These are phyloP conservation scores for Apiotrichum domesticum DNA, from an alignment of 1,284 basidiomycete species.

Conservation along the genomic window DNA sequence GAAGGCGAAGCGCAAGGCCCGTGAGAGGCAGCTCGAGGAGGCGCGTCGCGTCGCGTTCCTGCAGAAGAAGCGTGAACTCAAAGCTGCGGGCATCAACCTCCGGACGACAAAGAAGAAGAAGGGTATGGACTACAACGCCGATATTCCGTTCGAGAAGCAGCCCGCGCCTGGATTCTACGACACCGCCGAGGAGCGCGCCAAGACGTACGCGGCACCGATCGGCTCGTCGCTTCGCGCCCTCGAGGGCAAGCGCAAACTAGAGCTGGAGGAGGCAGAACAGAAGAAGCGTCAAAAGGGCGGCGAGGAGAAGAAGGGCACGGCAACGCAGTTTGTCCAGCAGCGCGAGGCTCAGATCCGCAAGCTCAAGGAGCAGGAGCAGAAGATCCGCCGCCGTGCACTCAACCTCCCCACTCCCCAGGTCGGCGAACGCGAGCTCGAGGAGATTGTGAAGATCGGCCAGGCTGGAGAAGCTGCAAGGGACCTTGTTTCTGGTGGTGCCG, in stretches of 20 bases:
- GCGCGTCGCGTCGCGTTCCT: slow-evolving; percentile 87
- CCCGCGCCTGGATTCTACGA: slow-evolving; percentile 95
- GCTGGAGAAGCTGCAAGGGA: slow-evolving; percentile 82
- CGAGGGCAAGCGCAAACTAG: slow-evolving; percentile 78
- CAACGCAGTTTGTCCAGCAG: slow-evolving; percentile 86
- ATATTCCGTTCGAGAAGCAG: slow-evolving; percentile 98
- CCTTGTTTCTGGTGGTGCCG: slow-evolving; percentile 63
- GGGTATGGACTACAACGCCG: slow-evolving; percentile 98
- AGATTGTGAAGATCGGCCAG: slow-evolving; percentile 97
- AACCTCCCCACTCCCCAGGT: slow-evolving; percentile 87
- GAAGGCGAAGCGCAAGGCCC: slow-evolving; percentile 97
- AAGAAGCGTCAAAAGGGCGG: slow-evolving; percentile 67
- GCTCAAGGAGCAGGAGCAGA: slow-evolving; percentile 92
- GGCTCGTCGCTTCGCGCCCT: slow-evolving; percentile 82
- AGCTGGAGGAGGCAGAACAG: slow-evolving; percentile 70
- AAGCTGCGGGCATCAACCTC: slow-evolving; percentile 90
- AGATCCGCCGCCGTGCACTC: slow-evolving; percentile 79
- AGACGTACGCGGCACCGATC: slow-evolving; percentile 76
- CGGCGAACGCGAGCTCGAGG: slow-evolving; percentile 90
- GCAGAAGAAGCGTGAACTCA: slow-evolving; percentile 96
- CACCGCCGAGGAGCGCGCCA: slow-evolving; percentile 88
- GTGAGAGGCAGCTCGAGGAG: slow-evolving; percentile 93
- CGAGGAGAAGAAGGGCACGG: slow-evolving; percentile 56
- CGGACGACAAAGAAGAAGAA: slow-evolving; percentile 84
- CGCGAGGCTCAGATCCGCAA: slow-evolving; percentile 96